Evolutionary conservation across 176 grass and related monocot species (phyloP).

Genomic region (Carex pumila): DNA sequence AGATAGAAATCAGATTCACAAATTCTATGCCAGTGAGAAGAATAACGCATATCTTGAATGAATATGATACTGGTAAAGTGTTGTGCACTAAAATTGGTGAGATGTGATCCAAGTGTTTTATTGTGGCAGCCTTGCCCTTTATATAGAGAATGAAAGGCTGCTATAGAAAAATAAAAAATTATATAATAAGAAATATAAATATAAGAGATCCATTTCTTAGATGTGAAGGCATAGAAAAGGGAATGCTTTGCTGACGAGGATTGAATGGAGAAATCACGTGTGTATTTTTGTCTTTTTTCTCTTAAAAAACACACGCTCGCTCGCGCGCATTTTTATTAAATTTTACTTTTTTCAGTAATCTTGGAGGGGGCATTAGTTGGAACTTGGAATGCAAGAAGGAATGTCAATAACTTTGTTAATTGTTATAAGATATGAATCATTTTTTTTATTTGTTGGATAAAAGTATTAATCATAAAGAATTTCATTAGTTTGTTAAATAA

Average conservation of each 20-base stretch:
- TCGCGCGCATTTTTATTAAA: neutral
- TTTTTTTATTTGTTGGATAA: too few relatives aligned
- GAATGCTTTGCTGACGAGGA: neutral
- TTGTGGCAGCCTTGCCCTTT: neutral
- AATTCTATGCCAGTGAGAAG: slow-evolving; percentile 19
- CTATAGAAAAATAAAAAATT: neutral
- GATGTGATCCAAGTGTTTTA: neutral
- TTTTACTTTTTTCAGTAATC: neutral
- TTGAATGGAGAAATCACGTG: neutral
- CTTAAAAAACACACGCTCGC: neutral
- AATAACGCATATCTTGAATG: slow-evolving; percentile 13
- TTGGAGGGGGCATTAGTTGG: neutral
- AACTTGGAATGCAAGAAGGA: too few relatives aligned
- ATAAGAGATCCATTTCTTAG: slow-evolving; percentile 10
- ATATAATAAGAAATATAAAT: neutral
- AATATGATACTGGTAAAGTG: neutral
- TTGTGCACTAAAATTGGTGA: neutral
- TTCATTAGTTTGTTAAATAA: too few relatives aligned
- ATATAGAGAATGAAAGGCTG: neutral
- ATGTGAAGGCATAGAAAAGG: neutral
- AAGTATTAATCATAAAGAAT: too few relatives aligned
- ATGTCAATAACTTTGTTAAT: too few relatives aligned
- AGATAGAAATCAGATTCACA: slow-evolving; percentile 13
- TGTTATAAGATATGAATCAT: too few relatives aligned
- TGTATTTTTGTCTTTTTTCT: neutral